Base-by-base conservation (phyloP, 345 rosid species). In the Sonneratia alba region DNA sequence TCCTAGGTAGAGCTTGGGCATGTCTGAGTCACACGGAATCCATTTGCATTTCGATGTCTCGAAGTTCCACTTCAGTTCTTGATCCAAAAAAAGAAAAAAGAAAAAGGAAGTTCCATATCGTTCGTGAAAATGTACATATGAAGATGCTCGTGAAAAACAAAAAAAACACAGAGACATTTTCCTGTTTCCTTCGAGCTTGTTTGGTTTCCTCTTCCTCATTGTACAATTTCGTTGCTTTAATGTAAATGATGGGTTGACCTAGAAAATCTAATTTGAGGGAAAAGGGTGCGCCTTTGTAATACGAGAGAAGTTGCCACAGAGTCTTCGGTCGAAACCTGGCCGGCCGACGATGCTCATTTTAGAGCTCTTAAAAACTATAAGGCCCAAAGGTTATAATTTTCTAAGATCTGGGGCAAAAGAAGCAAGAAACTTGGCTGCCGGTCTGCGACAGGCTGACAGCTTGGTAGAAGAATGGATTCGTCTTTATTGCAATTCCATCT, bases 1-100 rank as follows among this genome's bases (percentile, higher is more conserved):
- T 80, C 87, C 66, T 89, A 79, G 76, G 38, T n/a, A 7, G 16
- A 27, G 6, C 5, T 13, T 10, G 43, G 43, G 32, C 10, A 5
- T 42, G 45, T 42, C 45, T 9, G 45, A 42, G 45, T 42, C 7
- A 42, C 45, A 42, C 3, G 45, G 10, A 9, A 42, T 42, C 45
- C 45, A 1, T 1, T 42, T 42, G 45, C 45, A 42, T 2, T 42
- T 42, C 45, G 45, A 42, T 42, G 10, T 42, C 43, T 42, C 45
- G 45, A 42, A 4, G 10, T 42, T 42, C 45, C 45, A 42, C 10
- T 0, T 2, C 45, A 4, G 45, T 42, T 42, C 45, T 42, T 42
- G 45, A 42, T 42, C 45, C 45, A 5, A 27, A 27, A 27, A 27
- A 42, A 0, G 45, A 42, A 42, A 0, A 3, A 42, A 42, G 45